Evolutionary conservation across 2,329 filamentous ascomycete genomes (phyloP).

Genomic region (Colletotrichum spinosum): DNA sequence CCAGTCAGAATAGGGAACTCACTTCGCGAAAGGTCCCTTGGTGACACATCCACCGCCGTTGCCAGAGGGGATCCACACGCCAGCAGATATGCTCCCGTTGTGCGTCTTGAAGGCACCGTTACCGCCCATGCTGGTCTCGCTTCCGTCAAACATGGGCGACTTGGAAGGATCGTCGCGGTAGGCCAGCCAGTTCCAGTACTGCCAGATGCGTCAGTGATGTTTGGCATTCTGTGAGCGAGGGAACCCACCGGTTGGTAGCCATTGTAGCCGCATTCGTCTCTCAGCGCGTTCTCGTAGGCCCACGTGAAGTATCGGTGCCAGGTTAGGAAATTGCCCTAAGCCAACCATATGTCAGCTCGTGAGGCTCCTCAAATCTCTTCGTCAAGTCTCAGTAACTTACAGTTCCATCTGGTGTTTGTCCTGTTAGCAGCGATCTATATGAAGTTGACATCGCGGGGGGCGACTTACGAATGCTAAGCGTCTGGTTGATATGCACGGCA

Average conservation of each 20-base stretch:
- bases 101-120: slow-evolving; percentile 49
- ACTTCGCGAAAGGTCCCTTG: slow-evolving; percentile 63
- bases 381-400: background rate
- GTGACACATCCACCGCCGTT: slow-evolving; percentile 57
- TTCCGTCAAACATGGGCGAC: slow-evolving; percentile 54
- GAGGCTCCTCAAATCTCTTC: background rate
- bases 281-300: slow-evolving; percentile 34
- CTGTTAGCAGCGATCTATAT: too few relatives aligned
- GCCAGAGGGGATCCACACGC: slow-evolving; percentile 48
- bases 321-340: slow-evolving; percentile 32
- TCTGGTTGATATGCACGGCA: slow-evolving; percentile 36
- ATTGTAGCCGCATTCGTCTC: slow-evolving; percentile 37
- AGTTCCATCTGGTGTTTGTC: slow-evolving; percentile 10
- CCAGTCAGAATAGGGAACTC: slow-evolving; percentile 9
- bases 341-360: too few relatives aligned
- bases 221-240: fast-evolving
- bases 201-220: background rate
- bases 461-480: slow-evolving; percentile 9
- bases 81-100: slow-evolving; percentile 40
- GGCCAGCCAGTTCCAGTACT: slow-evolving; percentile 52
- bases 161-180: slow-evolving; percentile 44
- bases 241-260: slow-evolving; percentile 36
- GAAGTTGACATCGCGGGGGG: too few relatives aligned
- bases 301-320: slow-evolving; percentile 35
- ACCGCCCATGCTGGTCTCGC: slow-evolving; percentile 50